These are phyloP conservation scores for Leucocoprinus birnbaumii DNA, from an alignment of 768 basidiomycete genomes.

Conservation along the genomic window DNA sequence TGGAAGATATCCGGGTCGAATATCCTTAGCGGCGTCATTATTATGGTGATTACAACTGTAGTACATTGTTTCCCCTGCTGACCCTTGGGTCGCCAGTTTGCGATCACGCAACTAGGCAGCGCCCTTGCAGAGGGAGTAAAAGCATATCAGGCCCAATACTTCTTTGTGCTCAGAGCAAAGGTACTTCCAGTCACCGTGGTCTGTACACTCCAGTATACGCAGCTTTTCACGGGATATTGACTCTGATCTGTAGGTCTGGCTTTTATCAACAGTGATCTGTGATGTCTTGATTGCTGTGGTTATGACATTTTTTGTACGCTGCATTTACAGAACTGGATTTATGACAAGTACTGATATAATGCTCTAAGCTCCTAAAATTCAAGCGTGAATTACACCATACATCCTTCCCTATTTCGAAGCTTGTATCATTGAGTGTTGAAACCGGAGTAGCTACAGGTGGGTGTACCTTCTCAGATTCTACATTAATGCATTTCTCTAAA, in stretches of 20 bases:
- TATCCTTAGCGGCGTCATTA: not conserved
- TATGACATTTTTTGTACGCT: not conserved
- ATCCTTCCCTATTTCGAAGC: not conserved
- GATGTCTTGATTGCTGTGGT: not conserved
- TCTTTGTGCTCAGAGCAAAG: not conserved
- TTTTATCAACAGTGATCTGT: constrained; percentile 1
- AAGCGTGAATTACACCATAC: not conserved
- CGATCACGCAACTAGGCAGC: not conserved
- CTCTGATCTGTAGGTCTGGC: not conserved
- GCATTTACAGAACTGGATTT: too few species aligned
- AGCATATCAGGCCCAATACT: not conserved
- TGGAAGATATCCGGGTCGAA: not conserved
- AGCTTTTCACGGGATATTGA: not conserved
- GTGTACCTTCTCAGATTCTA: too few species aligned
- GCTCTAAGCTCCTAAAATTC: not conserved
- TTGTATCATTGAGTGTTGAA: not conserved
- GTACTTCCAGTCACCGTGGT: not conserved
- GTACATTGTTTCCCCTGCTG: not conserved
- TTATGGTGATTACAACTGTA: not conserved
- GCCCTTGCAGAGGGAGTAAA: not conserved
- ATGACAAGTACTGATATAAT: too few species aligned
- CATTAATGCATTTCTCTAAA: not conserved
- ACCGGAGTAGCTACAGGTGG: not conserved
- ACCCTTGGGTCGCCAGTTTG: not conserved
- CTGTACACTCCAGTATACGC: not conserved